Evolutionary conservation across 306 rosid genomes (phyloP).

Genomic region (Oemleria cerasiformis): DNA sequence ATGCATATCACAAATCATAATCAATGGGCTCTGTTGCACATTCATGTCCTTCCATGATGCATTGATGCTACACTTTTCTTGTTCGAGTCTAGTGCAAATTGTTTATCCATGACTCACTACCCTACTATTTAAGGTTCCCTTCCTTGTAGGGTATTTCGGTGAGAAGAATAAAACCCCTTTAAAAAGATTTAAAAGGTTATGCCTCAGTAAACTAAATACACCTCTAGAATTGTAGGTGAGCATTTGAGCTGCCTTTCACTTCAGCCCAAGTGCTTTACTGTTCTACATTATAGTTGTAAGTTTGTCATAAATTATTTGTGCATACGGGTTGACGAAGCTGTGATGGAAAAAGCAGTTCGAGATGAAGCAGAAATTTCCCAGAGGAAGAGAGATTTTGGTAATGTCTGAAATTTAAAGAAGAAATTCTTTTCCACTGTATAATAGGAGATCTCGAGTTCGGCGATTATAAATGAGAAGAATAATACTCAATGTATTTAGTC

Average conservation of each 20-base stretch:
- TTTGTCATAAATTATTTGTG: background rate
- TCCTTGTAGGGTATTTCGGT: constrained; percentile 22
- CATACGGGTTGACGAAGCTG: too few species aligned
- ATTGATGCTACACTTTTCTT: background rate
- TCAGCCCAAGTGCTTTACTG: background rate
- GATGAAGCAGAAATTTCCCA: too few species aligned
- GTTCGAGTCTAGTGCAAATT: constrained; percentile 23
- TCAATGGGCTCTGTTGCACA: background rate
- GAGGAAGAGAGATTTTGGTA: too few species aligned
- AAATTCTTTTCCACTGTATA: too few species aligned
- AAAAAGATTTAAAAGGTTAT: background rate
- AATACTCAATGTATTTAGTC: too few species aligned
- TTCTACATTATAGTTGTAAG: background rate
- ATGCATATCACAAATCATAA: background rate
- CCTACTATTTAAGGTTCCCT: constrained; percentile 23
- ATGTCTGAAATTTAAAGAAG: too few species aligned
- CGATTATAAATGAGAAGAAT: too few species aligned
- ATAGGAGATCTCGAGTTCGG: too few species aligned
- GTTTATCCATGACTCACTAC: constrained; percentile 11
- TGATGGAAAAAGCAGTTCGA: too few species aligned
- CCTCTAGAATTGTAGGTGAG: background rate
- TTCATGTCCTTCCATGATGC: constrained; percentile 11
- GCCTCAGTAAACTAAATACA: constrained; percentile 12
- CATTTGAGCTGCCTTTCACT: constrained; percentile 1
- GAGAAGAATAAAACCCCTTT: constrained; percentile 17